Percentiles rank a stretch among this genome's conserved stretches.
Evolutionary conservation across 495 filamentous ascomycete species (phyloP).

Genomic region (Polyplosphaeria fusca): DNA sequence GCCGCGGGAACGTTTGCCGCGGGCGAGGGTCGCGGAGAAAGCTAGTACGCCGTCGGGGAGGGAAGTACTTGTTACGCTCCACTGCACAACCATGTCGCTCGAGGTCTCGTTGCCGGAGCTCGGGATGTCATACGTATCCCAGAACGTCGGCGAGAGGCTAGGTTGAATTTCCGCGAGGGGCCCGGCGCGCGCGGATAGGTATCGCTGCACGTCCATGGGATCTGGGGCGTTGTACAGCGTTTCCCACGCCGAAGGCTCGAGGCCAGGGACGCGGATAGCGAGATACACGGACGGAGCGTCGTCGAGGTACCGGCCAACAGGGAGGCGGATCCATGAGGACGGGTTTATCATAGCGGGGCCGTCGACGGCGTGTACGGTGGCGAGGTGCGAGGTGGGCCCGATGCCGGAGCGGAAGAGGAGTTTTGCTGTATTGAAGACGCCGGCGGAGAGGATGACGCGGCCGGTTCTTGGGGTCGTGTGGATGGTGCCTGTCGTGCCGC

Average conservation of each 20-base stretch:
- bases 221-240: not conserved
- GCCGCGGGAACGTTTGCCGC: not conserved
- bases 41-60: not conserved
- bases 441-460: conserved; percentile 5
- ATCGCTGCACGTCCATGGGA: not conserved
- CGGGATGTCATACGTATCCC: not conserved
- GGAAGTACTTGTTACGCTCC: not conserved
- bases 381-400: conserved; percentile 1
- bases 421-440: conserved; percentile 7
- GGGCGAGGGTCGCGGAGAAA: not conserved
- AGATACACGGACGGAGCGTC: conserved; percentile 3
- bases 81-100: not conserved
- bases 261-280: not conserved
- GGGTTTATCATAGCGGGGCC: not conserved
- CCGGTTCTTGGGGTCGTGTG: not conserved
- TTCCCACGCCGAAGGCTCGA: not conserved
- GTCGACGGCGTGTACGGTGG: not conserved
- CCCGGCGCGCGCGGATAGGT: not conserved
- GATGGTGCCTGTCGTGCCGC: not conserved
- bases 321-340: not conserved
- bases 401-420: conserved; percentile 5
- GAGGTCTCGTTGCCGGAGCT: not conserved
- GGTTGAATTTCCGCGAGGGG: not conserved
- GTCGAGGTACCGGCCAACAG: conserved; percentile 1
- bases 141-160: not conserved